Evolutionary conservation across 2,329 filamentous ascomycete species (phyloP), one percentile per base, ranked within the genome.

Genomic region (Pseudophaeomoniella oleicola): DNA sequence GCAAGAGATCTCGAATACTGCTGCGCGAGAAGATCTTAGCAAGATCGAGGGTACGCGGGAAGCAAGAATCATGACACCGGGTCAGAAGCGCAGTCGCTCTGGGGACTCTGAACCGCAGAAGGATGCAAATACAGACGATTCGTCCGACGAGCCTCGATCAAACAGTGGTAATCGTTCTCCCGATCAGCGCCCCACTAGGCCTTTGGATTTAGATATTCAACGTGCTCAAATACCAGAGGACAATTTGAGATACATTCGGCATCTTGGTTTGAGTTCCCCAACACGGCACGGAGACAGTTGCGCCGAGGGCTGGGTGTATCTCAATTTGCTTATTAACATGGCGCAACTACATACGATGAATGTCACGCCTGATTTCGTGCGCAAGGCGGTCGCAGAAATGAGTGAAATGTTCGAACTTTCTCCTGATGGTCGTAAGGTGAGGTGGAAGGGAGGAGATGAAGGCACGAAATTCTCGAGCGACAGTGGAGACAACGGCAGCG

Each of bases 271-370:
- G 3, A 38, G 42, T 1, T 42, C 45, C 15, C 44, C 48, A 2
- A 10, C 18, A 4, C 14, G 15, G 16, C 10, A 16, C 9, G 34
- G 35, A 27, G 19, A 40, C 13, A 36, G 34, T 12, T 30, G 36
- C 5, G 22, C 32, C 11, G 13, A 16, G 2, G 36, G 37, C 2
- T 50, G 47, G 47, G 37, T 50, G 18, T 50, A 47, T 34, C 41
- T 50, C 11, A 50, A 90, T 46, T 59, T 92, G 1, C 65, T 92
- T 2, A 77, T 78, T 51, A 86, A 80, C 49, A 71, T 92, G 64
- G 84, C 85, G 0, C 84, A 92, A 56, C 61, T 92, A 13, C 84
- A 92, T 48, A 88, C 86, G 0, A 69, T 90, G 46, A 87, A 85
- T 40, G 83, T 92, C 1, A 86, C 84, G 0, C 69, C 78, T 0